Evolutionary conservation across 2,329 filamentous ascomycete species (phyloP).

Genomic region (Dactylella cylindrospora): DNA sequence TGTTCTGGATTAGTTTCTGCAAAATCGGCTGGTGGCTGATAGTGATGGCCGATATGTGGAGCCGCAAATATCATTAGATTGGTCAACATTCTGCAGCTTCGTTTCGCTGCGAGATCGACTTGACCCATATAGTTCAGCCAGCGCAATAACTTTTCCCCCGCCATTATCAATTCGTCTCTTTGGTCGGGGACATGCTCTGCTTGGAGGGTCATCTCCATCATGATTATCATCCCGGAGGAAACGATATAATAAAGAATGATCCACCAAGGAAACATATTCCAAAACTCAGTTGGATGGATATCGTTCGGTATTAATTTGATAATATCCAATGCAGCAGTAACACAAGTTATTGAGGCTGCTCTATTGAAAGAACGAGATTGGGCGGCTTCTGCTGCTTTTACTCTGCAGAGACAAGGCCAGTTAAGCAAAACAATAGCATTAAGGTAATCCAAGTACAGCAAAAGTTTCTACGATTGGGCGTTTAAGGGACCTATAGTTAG

Average conservation of each 20-base stretch:
- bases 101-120: conserved; percentile 47
- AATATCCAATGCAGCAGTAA: conserved; percentile 48
- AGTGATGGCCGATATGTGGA: conserved; percentile 24
- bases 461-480: conserved; percentile 35
- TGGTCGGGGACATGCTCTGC: conserved; percentile 49
- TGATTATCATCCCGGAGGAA: conserved; percentile 46
- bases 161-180: conserved; percentile 46
- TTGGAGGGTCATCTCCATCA: conserved; percentile 45
- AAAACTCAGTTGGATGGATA: conserved; percentile 44
- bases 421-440: conserved; percentile 46
- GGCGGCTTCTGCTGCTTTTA: conserved; percentile 41
- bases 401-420: conserved; percentile 46
- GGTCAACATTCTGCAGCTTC: conserved; percentile 47
- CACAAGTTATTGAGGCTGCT: conserved; percentile 47
- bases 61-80: conserved; percentile 44
- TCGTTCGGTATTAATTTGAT: conserved; percentile 47
- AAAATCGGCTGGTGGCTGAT: conserved; percentile 18
- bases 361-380: conserved; percentile 47
- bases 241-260: conserved; percentile 48
- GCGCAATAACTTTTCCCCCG: conserved; percentile 46
- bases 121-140: conserved; percentile 48
- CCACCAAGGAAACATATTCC: conserved; percentile 47
- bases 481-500: conserved; percentile 7
- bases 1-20: too few relatives aligned
- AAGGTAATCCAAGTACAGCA: conserved; percentile 45